Conservation (phyloP, 805 yeast genomes). For the Peterozyma xylosa region DNA sequence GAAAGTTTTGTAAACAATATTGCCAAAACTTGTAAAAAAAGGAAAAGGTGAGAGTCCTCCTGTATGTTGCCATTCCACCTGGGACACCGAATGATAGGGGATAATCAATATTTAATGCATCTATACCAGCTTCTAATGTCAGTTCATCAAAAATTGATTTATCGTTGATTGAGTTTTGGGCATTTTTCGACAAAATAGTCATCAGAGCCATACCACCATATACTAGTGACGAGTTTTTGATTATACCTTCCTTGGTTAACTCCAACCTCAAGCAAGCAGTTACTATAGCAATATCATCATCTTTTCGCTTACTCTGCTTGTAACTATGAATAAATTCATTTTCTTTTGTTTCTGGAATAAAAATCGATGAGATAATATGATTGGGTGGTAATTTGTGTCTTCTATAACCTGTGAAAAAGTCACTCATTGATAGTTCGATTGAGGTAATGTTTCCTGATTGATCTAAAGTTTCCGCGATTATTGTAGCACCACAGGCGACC, state of each 20-base stretch:
- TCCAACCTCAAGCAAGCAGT: conserved; percentile 29
- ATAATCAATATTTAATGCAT: conserved; percentile 24
- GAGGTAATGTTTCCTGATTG: conserved; percentile 11
- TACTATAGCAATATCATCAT: conserved; percentile 43
- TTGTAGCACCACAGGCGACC: conserved; percentile 31
- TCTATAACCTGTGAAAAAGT: conserved; percentile 36
- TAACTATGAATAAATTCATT: conserved; percentile 30
- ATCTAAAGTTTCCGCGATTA: conserved; percentile 26
- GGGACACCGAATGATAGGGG: conserved; percentile 34
- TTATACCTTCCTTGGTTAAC: conserved; percentile 15
- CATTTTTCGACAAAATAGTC: conserved; percentile 30
- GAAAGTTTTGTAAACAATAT: conserved; percentile 15
- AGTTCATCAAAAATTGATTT: conserved; percentile 15
- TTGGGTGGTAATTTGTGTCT: conserved; percentile 28
- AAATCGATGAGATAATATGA: conserved; percentile 26
- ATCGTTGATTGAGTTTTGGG: conserved; percentile 18
- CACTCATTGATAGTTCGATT: conserved; percentile 25
- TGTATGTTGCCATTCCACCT: conserved; percentile 41
- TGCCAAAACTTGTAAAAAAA: conserved; percentile 38
- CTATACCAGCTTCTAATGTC: conserved; percentile 22
- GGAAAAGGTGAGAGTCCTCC: conserved; percentile 35
- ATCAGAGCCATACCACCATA: conserved; percentile 44
- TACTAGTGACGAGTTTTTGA: conserved; percentile 25
- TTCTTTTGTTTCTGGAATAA: conserved; percentile 29
- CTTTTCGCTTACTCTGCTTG: conserved; percentile 41